A percentile compares a stretch with the other conserved stretches of the same genome.
These are phyloP conservation scores for Diaporthe citrichinensis DNA, from an alignment of 2,329 filamentous ascomycete genomes.

Conservation along the genomic window DNA sequence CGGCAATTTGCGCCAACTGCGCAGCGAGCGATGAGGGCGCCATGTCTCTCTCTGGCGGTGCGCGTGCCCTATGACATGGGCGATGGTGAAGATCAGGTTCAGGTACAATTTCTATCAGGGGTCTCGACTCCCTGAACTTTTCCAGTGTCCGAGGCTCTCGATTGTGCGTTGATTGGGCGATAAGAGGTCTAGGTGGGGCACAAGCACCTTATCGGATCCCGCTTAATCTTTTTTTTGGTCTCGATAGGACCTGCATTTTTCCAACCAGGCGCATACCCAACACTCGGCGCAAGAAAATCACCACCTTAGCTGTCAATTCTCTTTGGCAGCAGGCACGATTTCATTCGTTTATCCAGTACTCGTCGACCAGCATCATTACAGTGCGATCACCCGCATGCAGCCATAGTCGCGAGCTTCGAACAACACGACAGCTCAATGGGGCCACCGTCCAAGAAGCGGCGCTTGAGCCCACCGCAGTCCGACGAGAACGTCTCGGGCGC, in stretches of 20 bases:
- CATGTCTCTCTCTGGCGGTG: constrained; percentile 31
- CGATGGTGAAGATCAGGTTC: constrained; percentile 21
- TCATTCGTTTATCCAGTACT: neutral
- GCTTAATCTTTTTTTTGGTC: constrained; percentile 27
- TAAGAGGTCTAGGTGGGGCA: constrained; percentile 23
- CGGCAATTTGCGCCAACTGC: constrained; percentile 93
- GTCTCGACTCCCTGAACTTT: constrained; percentile 29
- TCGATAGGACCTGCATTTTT: neutral
- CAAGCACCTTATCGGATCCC: constrained; percentile 4
- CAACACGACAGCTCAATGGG: constrained; percentile 57
- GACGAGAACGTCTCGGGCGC: constrained; percentile 56
- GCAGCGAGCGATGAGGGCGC: constrained; percentile 79
- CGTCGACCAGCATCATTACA: neutral
- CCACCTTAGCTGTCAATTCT: neutral
- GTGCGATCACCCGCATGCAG: neutral
- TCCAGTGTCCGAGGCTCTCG: neutral
- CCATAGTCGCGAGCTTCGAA: neutral
- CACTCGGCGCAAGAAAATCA: neutral
- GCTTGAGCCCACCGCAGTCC: constrained; percentile 66
- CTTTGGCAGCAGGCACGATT: neutral
- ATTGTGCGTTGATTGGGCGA: constrained; percentile 20
- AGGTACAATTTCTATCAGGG: constrained; percentile 24
- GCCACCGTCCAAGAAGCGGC: constrained; percentile 69
- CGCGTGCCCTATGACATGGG: constrained; percentile 30
- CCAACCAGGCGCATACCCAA: neutral